Percentiles rank a stretch among this genome's conserved stretches.
These are phyloP conservation scores for Neofusicoccum sp. DNA, from an alignment of 2,329 filamentous ascomycete species.

Conservation along the genomic window DNA sequence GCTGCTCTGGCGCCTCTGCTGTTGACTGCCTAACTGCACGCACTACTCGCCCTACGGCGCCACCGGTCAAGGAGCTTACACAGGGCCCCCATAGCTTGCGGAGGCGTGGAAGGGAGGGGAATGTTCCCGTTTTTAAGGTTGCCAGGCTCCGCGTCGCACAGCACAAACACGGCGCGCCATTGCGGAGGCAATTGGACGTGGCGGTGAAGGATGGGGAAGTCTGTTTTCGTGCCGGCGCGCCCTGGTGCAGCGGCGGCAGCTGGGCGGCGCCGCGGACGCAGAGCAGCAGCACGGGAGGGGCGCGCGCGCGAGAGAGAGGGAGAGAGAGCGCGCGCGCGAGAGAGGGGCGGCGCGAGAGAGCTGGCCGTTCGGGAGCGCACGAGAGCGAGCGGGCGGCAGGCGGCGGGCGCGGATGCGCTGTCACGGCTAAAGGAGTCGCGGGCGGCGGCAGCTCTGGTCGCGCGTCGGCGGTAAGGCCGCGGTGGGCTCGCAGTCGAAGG, in stretches of 20 bases:
- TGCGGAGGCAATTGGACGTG: conserved; percentile 7
- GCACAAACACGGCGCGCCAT: neutral
- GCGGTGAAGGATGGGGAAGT: conserved; percentile 4
- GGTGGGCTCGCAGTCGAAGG: neutral
- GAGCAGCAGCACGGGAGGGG: neutral
- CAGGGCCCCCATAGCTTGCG: conserved; percentile 13
- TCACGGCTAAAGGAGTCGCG: too few relatives aligned
- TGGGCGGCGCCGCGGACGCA: neutral
- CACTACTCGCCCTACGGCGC: conserved; percentile 4
- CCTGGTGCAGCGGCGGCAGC: neutral
- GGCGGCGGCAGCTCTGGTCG: too few relatives aligned
- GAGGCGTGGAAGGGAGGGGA: neutral
- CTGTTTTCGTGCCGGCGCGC: neutral
- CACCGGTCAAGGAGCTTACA: conserved; percentile 8
- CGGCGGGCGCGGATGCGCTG: too few relatives aligned
- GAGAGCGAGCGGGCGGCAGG: too few relatives aligned
- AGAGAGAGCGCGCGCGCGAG: neutral
- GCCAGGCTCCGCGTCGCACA: conserved; percentile 4
- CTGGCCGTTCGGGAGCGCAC: too few relatives aligned
- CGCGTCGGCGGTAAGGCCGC: too few relatives aligned
- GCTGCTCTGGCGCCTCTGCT: too few relatives aligned
- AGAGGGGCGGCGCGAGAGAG: neutral
- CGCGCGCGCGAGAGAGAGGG: neutral
- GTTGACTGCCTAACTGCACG: conserved; percentile 4
- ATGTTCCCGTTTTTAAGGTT: neutral